Base-by-base conservation (phyloP, 2,329 filamentous ascomycete genomes). In the Emergomyces africanus region DNA sequence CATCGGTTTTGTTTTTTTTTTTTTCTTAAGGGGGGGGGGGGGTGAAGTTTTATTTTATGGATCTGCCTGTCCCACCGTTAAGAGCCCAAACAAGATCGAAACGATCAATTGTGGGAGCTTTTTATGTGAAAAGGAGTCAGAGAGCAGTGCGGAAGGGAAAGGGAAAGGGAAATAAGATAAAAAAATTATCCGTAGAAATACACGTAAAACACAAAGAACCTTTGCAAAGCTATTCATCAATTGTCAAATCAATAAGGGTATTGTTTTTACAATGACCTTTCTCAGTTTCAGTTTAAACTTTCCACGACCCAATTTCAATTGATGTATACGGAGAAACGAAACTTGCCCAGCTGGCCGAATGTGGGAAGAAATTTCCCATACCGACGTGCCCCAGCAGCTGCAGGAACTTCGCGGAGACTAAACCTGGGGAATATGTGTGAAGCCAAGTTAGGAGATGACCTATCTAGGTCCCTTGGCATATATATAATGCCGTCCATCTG, bases 1-100 rank as follows among this genome's bases (percentile, higher is more conserved):
- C 80, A 77, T 35, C 64, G 67, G 1, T 83, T 82, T 0, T 83
- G 85, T 66, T 61, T 64, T 57, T 81, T 68, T 64, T 76, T 82
- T 15, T 71, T 81, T 39, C 66, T 77, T 2, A 80, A 80, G 74
- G 79, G 80, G 81, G 68, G 69, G 71, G 49, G 25, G 33, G 15
- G 23, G 42, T 6, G 14, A 35, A 41, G n/a, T 8, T n/a, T n/a
- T n/a, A n/a, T n/a, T n/a, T n/a, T n/a, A n/a, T n/a, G n/a, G n/a
- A n/a, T n/a, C n/a, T n/a, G 12, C 28, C 25, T 8, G 15, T 33
- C 64, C 18, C 6, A n/a, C n/a, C 50, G 2, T 18, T 35, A n/a
- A 51, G 49, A 35, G 49, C 23, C 35, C 48, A 30, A n/a, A 10
- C 18, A 14, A 1, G 44, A 28, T 28, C 12, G n/a, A 46, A 12